Percentiles rank a stretch among this genome's conserved stretches.
Conservation (phyloP, 2,329 filamentous ascomycete genomes). For the Calonectria multiphialidica region DNA sequence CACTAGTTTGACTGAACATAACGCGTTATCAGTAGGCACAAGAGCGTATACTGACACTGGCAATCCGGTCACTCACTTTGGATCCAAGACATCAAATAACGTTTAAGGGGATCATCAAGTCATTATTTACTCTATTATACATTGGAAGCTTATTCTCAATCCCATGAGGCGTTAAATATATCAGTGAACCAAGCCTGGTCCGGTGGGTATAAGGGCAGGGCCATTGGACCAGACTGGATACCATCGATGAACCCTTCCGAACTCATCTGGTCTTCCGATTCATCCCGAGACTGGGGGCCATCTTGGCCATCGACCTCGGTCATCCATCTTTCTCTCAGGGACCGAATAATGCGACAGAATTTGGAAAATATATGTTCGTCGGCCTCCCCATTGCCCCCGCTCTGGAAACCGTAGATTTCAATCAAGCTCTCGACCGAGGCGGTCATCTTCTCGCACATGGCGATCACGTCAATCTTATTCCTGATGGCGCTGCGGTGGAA, state of each 20-base stretch:
- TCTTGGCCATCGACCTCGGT: not conserved
- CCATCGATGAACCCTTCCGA: not conserved
- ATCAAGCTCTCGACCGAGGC: not conserved
- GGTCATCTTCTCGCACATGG: not conserved
- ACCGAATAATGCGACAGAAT: not conserved
- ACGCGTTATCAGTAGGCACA: too few species aligned
- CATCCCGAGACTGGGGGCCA: not conserved
- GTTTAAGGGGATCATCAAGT: too few species aligned
- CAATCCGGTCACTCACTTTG: too few species aligned
- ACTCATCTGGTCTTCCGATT: not conserved
- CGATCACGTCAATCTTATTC: not conserved
- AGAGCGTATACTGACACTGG: too few species aligned
- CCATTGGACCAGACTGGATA: not conserved
- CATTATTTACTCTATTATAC: too few species aligned
- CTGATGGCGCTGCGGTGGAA: not conserved
- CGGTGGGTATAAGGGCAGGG: not conserved
- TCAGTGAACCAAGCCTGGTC: not conserved
- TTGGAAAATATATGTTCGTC: not conserved
- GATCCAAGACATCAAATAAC: too few species aligned
- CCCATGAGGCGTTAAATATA: not conserved
- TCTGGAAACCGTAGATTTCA: not conserved
- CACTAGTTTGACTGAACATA: too few species aligned
- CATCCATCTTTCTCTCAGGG: not conserved
- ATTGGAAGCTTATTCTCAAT: not conserved
- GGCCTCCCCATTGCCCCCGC: not conserved